Base-by-base conservation (phyloP, 371 early-diverging fungal species). In the Apophysomyces sp. region DNA sequence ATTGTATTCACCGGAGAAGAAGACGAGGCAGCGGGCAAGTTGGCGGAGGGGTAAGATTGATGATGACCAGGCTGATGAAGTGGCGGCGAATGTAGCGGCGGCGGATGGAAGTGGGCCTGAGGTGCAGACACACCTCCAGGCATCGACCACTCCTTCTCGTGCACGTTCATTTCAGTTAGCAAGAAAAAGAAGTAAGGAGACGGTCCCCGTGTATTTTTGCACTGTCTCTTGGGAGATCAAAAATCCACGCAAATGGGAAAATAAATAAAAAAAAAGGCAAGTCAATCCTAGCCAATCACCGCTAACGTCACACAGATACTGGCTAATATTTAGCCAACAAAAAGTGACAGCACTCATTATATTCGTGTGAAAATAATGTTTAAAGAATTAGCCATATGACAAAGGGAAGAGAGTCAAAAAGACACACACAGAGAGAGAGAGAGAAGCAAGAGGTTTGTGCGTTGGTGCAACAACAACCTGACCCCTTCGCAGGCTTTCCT, bases 61-160 rank as follows among this genome's bases (percentile, higher is more conserved):
- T 16, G 55, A 55, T 55, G 55, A 31, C 30, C 28, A 1, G 55
- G 21, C 6, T 30, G 55, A 28, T 57, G 57, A 7, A 39, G 8
- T 18, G 57, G 57, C 39, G 40, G 37, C 28, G 40, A 44, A 44
- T 44, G 49, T 4, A 44, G 57, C 29, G 37, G 40, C 28, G 57
- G 39, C 9, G 57, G n/a, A 27, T 34, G 40, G 29, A 39, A 57
- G 37, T 57, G 57, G 34, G 57, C 39, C 36, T 34, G 57, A 26
- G 57, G 40, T 12, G 57, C 28, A 36, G 57, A 36, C 28, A 24
- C 57, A 44, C 18, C 16, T 44, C n/a, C 49, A 16, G 49, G 24
- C 49, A 44, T 44, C 26, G 57, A 39, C 57, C 57, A 57, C 37
- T 57, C 57, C 40, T 57, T 57, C 28, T 57, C 57, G 26, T 34